These are phyloP conservation scores for Elaeagnus macrophylla DNA, from an alignment of 306 rosid species.

Conservation along the genomic window DNA sequence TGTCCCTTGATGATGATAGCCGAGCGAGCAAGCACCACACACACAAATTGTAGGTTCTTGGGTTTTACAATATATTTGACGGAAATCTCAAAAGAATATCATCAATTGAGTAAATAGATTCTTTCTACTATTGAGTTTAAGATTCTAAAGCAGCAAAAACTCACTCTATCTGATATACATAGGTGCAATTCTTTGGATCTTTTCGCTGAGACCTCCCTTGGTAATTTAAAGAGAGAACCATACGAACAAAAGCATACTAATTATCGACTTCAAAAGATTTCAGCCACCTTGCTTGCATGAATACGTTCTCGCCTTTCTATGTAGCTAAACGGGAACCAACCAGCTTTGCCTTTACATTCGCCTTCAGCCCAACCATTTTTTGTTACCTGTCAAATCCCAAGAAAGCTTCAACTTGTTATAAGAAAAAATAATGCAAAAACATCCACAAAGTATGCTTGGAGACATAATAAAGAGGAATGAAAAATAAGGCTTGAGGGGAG, in stretches of 20 bases:
- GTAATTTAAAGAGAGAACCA: background rate
- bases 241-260: background rate
- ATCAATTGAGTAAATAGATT: background rate
- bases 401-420: background rate
- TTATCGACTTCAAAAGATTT: conserved; percentile 35
- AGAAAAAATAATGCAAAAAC: background rate
- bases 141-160: background rate
- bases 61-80: too few species aligned
- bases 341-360: conserved; percentile 79
- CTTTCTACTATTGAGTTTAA: background rate
- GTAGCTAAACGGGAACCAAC: conserved; percentile 79
- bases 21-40: too few species aligned
- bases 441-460: background rate
- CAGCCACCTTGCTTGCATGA: conserved; percentile 75
- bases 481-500: background rate
- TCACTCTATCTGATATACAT: background rate
- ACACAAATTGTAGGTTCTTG: too few species aligned
- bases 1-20: too few species aligned
- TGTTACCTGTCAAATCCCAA: conserved; percentile 43
- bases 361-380: conserved; percentile 93
- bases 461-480: background rate
- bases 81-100: too few species aligned
- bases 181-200: background rate
- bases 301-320: conserved; percentile 77
- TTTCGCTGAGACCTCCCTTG: background rate